Evolutionary conservation across 306 rosid genomes (phyloP), one percentile per base, ranked within the genome.

Genomic region (Arachis hypogaea): DNA sequence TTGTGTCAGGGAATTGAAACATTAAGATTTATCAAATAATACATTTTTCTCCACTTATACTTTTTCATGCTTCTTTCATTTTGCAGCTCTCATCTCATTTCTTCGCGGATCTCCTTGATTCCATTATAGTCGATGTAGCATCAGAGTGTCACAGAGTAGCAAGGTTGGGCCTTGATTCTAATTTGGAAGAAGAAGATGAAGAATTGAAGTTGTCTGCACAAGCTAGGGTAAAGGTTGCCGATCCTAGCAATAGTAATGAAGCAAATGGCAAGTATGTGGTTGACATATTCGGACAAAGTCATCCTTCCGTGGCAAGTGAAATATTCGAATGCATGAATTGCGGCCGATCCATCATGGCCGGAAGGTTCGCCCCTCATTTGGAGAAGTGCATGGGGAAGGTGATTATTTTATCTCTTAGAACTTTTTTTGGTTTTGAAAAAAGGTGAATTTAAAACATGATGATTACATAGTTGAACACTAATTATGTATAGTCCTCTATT

Each of bases 341-440:
- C 61, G 82, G 89, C 68, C 86, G 99, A 54, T 59, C 96, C 46
- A 85, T 92, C 63, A 62, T 83, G 82, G 99, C 99, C 36, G 99
- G 99, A 71, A 92, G 88, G 82, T 95, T 95, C 76, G 99, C 99
- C 63, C 99, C 99, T 79, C 99, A 95, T 83, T 69, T 95, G 73
- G 99, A 95, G 78, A 95, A 95, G 86, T 95, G 99, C 86, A 95
- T 95, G 99, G 99, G 99, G 63, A 95, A 92, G 99, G 99, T 95
- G 72, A 72, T 50, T 69, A 55, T 71, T 72, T 69, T 63, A 62
- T 57, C 64, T 29, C 56, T 46, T 14, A 59, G 22, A 58, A 7
- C 43, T 40, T 14, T 56, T 33, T 64, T 50, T 65, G 51, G 22
- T 28, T 22, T 22, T 22, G 28, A 33, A 33, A 33, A 2, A 33